phyloP scores from a whole-genome alignment of 768 basidiomycete species.

The Auricularia auricula-judae region DNA sequence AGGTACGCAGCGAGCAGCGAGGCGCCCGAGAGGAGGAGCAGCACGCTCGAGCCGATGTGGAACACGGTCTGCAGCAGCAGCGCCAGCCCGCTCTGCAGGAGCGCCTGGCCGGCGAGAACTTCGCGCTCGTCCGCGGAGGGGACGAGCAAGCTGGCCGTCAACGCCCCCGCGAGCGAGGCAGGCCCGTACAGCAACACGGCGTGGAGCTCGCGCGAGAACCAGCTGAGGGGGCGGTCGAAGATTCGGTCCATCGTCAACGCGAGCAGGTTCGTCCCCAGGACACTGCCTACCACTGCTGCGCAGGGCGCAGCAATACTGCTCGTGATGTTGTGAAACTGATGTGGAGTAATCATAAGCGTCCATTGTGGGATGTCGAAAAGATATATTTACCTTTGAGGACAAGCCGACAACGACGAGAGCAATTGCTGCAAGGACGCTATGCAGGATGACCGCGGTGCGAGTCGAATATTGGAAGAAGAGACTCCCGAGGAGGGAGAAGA shows the following conservation, averaged over 20 bases:
- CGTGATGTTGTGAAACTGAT: too few relatives aligned
- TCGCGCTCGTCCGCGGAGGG: constrained; percentile 50
- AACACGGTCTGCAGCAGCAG: constrained; percentile 44
- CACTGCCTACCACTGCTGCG: constrained; percentile 38
- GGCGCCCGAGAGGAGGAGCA: constrained; percentile 53
- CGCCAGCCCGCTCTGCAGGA: constrained; percentile 49
- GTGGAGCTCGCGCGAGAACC: constrained; percentile 67
- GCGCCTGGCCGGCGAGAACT: constrained; percentile 45
- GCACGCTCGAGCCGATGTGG: constrained; percentile 64
- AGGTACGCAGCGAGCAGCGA: constrained; percentile 49
- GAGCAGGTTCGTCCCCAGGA: constrained; percentile 43
- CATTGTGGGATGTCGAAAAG: constrained; percentile 18
- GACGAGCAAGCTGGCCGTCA: constrained; percentile 21
- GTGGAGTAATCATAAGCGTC: too few relatives aligned
- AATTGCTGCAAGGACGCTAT: neutral
- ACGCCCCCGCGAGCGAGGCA: constrained; percentile 38
- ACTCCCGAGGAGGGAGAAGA: constrained; percentile 57
- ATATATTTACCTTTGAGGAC: constrained; percentile 15
- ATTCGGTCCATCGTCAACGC: constrained; percentile 57
- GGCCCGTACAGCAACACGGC: constrained; percentile 66
- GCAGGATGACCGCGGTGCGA: constrained; percentile 34
- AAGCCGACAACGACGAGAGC: neutral
- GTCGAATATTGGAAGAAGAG: constrained; percentile 65
- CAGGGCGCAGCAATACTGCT: constrained; percentile 35
- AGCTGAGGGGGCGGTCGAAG: constrained; percentile 65